These are phyloP conservation scores for Metschnikowia bowlesiae DNA, from an alignment of 805 yeast genomes.

Conservation along the genomic window DNA sequence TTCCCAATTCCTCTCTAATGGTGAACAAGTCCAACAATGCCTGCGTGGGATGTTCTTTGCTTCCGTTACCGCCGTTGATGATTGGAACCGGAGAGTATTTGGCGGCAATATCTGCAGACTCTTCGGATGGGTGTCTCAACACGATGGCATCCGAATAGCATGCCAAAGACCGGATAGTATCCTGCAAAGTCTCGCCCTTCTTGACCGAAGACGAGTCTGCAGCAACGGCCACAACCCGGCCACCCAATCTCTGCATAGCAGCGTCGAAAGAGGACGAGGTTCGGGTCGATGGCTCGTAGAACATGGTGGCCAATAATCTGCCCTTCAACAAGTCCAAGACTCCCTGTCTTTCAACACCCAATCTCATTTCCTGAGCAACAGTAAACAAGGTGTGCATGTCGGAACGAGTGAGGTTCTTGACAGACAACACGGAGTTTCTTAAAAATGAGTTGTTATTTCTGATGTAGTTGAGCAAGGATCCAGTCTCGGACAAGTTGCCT, in stretches of 20 bases:
- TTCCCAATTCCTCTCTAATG: constrained; percentile 97
- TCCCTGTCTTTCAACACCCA: constrained; percentile 95
- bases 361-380: constrained; percentile 96
- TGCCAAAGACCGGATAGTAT: constrained; percentile 90
- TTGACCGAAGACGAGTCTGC: constrained; percentile 89
- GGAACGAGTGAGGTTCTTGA: constrained; percentile 78
- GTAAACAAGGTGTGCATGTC: constrained; percentile 91
- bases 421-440: constrained; percentile 83
- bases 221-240: constrained; percentile 85
- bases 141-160: constrained; percentile 97
- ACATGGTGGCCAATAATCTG: constrained; percentile 87
- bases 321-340: constrained; percentile 88
- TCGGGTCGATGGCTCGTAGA: constrained; percentile 98
- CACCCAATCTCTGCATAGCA: constrained; percentile 99
- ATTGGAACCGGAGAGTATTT: constrained; percentile 96
- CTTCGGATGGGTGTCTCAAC: constrained; percentile 91
- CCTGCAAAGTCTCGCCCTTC: constrained; percentile 98
- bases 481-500: constrained; percentile 67
- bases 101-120: constrained; percentile 90
- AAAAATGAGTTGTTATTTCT: constrained; percentile 85
- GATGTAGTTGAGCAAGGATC: constrained; percentile 73
- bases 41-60: constrained; percentile 98
- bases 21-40: constrained; percentile 97
- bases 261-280: constrained; percentile 96
- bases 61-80: constrained; percentile 96